These are phyloP conservation scores for Hygrocybe punicea DNA, from an alignment of 768 basidiomycete species.

Conservation along the genomic window DNA sequence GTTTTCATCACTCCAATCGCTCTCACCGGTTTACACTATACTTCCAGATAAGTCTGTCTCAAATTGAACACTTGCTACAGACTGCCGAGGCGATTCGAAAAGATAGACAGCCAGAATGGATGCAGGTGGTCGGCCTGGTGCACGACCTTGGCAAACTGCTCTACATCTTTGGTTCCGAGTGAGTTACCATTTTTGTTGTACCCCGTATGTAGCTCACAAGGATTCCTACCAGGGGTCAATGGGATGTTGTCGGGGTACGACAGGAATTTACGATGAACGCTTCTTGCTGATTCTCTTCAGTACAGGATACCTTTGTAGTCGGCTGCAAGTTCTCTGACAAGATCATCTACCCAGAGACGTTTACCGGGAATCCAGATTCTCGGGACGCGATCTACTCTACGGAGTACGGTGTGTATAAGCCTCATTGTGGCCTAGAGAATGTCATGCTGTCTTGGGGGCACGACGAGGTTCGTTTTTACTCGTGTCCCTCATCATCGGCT, in stretches of 20 bases:
- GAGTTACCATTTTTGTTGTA: too few species aligned
- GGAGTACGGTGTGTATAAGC: slow-evolving; percentile 70
- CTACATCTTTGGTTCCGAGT: slow-evolving; percentile 77
- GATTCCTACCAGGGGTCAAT: too few species aligned
- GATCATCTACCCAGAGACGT: slow-evolving; percentile 78
- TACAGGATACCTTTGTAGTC: slow-evolving; percentile 58
- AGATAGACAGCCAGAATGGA: slow-evolving; percentile 88
- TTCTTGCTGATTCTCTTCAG: slow-evolving; percentile 10
- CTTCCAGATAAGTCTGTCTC: slow-evolving; percentile 64
- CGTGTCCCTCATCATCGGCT: neutral
- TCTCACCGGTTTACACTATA: slow-evolving; percentile 21
- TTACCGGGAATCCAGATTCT: slow-evolving; percentile 65
- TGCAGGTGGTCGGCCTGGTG: slow-evolving; percentile 78
- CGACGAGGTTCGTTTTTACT: slow-evolving; percentile 63
- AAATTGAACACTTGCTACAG: slow-evolving; percentile 88
- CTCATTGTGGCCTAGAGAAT: slow-evolving; percentile 78
- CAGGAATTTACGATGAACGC: neutral
- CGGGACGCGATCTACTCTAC: slow-evolving; percentile 65
- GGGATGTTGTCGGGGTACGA: slow-evolving; percentile 86
- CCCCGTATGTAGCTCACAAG: too few species aligned
- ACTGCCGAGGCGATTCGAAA: slow-evolving; percentile 86
- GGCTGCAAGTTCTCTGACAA: slow-evolving; percentile 85
- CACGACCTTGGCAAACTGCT: slow-evolving; percentile 90
- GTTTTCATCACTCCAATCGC: neutral
- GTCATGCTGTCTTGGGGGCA: slow-evolving; percentile 91